phyloP scores from a whole-genome alignment of 345 rosid genomes.

The Ceriops tagal region DNA sequence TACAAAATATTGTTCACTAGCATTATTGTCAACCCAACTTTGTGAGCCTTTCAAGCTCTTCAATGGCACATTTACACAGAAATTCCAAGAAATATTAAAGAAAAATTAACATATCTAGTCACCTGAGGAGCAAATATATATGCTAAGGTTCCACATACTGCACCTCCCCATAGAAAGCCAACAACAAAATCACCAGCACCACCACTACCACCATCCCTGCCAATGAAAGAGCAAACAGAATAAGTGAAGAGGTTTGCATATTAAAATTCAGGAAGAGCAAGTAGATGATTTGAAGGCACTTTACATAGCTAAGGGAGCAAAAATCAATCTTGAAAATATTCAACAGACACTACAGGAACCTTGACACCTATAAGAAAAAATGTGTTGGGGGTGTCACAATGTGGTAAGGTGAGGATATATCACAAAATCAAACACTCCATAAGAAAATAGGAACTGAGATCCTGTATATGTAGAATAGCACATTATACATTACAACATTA shows the following conservation, averaged over 20 bases:
- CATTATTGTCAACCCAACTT: neutral
- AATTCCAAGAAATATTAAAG: slow-evolving; percentile 5
- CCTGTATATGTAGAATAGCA: neutral
- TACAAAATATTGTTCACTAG: neutral
- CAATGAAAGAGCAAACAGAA: slow-evolving; percentile 5
- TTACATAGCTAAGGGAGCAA: no score
- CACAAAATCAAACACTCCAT: no score
- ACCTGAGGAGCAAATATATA: slow-evolving; percentile 93
- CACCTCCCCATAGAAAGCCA: slow-evolving; percentile 88
- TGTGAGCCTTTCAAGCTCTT: neutral
- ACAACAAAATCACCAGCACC: slow-evolving; percentile 72
- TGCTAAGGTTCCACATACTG: slow-evolving; percentile 70
- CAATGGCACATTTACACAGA: neutral
- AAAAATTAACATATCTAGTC: slow-evolving; percentile 10
- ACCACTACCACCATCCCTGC: slow-evolving; percentile 53
- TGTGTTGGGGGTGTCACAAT: no score
- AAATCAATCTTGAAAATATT: no score
- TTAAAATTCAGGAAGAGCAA: no score
- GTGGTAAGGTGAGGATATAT: no score
- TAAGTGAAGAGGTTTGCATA: neutral
- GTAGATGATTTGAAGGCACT: no score
- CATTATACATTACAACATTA: neutral
- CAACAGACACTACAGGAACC: no score
- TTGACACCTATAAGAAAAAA: no score
- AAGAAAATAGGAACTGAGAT: no score